Conservation (phyloP, 768 basidiomycete species). For the Leccinum arenicola region DNA sequence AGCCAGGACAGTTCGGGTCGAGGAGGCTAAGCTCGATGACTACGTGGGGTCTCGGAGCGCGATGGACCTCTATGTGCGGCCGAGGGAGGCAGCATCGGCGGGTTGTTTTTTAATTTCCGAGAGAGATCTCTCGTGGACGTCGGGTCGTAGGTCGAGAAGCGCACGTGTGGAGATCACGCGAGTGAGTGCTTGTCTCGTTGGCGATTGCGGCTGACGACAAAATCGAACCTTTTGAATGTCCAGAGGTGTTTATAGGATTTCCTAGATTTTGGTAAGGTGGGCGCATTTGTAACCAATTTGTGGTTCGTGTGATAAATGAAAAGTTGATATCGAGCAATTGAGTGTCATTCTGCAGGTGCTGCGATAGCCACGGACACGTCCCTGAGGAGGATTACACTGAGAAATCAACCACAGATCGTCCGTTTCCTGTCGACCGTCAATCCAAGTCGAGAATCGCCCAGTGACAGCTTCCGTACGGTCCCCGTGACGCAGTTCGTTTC, state of each 20-base stretch:
- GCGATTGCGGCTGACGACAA: neutral
- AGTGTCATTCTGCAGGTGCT: constrained; percentile 6
- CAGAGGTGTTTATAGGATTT: neutral
- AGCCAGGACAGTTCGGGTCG: neutral
- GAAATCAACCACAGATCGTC: constrained; percentile 19
- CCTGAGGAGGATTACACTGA: constrained; percentile 25
- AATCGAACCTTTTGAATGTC: neutral
- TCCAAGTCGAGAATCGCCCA: constrained; percentile 6
- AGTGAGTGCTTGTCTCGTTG: neutral
- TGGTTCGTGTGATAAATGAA: constrained; percentile 28
- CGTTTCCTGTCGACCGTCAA: constrained; percentile 8
- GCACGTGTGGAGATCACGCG: constrained; percentile 6
- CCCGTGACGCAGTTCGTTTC: constrained; percentile 8
- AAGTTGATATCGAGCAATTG: constrained; percentile 15
- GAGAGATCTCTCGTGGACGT: constrained; percentile 2
- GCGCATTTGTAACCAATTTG: constrained; percentile 17
- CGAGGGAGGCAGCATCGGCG: constrained; percentile 9
- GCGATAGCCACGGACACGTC: constrained; percentile 22
- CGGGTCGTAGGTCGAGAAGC: constrained; percentile 8
- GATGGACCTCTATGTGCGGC: neutral
- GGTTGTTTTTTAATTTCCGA: constrained; percentile 27
- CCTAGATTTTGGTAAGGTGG: constrained; percentile 20
- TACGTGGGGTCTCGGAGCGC: neutral
- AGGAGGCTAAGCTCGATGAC: neutral
- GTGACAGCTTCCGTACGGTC: neutral